Evolutionary conservation across 1,284 basidiomycete genomes (phyloP), one percentile per base, ranked within the genome.

Genomic region (Athelia sp.): DNA sequence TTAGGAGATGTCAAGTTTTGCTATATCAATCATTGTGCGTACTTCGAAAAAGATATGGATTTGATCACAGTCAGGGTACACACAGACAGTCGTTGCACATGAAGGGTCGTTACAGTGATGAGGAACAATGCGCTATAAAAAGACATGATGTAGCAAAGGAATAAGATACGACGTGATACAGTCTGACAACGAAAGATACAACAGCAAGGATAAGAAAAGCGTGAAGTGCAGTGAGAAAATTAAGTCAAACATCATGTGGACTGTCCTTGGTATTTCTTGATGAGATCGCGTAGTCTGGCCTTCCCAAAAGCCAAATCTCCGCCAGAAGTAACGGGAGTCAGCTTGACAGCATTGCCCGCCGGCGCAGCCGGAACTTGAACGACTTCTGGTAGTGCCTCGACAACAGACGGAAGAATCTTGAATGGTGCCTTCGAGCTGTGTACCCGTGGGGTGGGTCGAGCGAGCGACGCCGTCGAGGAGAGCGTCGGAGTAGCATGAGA

Each of bases 381-480:
- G 38, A 59, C 13, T 47, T 56, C 49, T 19, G 56, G 56, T 0
- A 64, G 57, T 13, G 63, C 62, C 52, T 72, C 72, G 1, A 66
- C 60, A 45, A 70, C 63, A 44, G 65, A 65, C 1, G 71, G 63
- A 0, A 69, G 58, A 36, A 62, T 49, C 36, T 57, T 62, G 38
- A 35, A 26, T 34, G 58, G 36, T 47, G 54, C 19, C 51, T 60
- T 52, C 34, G 55, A 22, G 51, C 57, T 57, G 43, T 57, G 48
- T 21, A 54, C 34, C 31, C 49, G 47, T 26, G 64, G 53, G 14
- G 62, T 29, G 47, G 76, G 77, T 17, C 81, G 74, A 15, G 82
- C 83, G 19, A 89, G 74, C 1, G 86, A 87, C 2, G 85, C 86
- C 2, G 85, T 87, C 1, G 81, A 81, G 3, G 86, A 87, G 2